Evolutionary conservation across 768 basidiomycete species (phyloP), one percentile per base, ranked within the genome.

Genomic region (Russula sp.): DNA sequence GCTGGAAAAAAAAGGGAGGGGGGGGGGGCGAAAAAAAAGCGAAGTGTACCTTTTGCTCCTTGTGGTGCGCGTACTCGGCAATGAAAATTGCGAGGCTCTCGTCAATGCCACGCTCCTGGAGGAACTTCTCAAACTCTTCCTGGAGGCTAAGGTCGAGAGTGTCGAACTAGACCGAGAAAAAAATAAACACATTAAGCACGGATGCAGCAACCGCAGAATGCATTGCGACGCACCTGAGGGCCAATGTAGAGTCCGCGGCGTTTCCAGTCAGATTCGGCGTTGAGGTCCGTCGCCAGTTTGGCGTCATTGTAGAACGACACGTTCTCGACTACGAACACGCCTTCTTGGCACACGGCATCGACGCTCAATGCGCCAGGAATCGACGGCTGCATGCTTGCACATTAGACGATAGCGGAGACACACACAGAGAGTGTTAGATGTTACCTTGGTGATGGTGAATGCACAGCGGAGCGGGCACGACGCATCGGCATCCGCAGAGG

Each of bases 191-290:
- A 35, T 11, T 16, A 22, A 20, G 20, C 22, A 9, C 9, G 48
- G 4, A 6, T n/a, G 9, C 5, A 51, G 16, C n/a, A 18, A 35
- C 18, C 16, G 20, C n/a, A 16, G n/a, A 11, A 22, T 20, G 6
- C 71, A 3, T 3, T 29, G 63, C 29, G 65, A 66, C 76, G 61
- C 66, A 90, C 85, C 78, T 88, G 85, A 55, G 95, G 96, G 1
- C 96, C 96, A 70, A 96, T 85, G 79, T 97, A 98, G 66, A 90
- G 76, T 2, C 90, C 93, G 20, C 94, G 83, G 50, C 95, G 84
- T 72, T 88, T 89, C 93, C 91, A 98, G 76, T 98, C 94, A 8
- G 90, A 88, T 65, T 98, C 93, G 7, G 90, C 86, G 13, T 85
- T 90, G 67, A 90, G 74, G 7, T 88, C 88, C 14, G 83, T 86